A percentile compares a stretch with the other conserved stretches of the same genome.
Evolutionary conservation across 805 yeast genomes (phyloP).

Genomic region (Candida andamanensis): DNA sequence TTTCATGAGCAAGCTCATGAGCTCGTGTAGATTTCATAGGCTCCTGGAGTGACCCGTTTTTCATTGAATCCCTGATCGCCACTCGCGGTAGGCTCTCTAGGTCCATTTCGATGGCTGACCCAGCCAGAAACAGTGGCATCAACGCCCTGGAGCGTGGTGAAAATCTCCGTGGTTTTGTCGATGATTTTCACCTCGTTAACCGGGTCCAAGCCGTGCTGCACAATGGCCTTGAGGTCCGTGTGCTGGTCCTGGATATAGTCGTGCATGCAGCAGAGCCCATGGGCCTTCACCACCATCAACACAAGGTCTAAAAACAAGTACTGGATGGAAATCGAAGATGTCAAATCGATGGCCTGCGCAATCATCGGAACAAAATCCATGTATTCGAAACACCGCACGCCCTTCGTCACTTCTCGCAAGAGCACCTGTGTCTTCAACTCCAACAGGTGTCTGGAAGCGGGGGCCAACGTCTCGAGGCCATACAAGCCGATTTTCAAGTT

Average conservation of each 20-base stretch:
- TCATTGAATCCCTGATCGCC: slow-evolving; percentile 3
- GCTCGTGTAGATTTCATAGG: no score
- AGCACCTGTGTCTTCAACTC: slow-evolving; percentile 13
- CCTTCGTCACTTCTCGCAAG: slow-evolving; percentile 12
- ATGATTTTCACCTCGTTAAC: slow-evolving; percentile 19
- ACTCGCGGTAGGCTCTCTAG: slow-evolving; percentile 4
- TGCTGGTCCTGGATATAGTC: slow-evolving; percentile 22
- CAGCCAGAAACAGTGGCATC: slow-evolving; percentile 11
- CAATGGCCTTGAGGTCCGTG: slow-evolving; percentile 20
- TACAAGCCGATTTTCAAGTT: slow-evolving; percentile 27
- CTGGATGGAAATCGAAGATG: slow-evolving; percentile 13
- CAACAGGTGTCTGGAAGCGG: neutral
- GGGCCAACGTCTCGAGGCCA: slow-evolving; percentile 5
- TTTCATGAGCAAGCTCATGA: no score
- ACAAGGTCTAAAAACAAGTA: slow-evolving; percentile 24
- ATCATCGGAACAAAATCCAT: slow-evolving; percentile 28
- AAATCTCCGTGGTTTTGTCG: slow-evolving; percentile 19
- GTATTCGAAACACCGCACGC: slow-evolving; percentile 25
- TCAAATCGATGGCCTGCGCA: slow-evolving; percentile 26
- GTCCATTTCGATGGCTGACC: slow-evolving; percentile 3
- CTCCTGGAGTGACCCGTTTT: no score
- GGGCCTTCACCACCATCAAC: slow-evolving; percentile 18
- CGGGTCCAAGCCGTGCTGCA: slow-evolving; percentile 32
- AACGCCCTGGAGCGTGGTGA: no score
- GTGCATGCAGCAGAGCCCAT: slow-evolving; percentile 30